Base-by-base conservation (phyloP, 768 basidiomycete species). In the Collybia nuda region DNA sequence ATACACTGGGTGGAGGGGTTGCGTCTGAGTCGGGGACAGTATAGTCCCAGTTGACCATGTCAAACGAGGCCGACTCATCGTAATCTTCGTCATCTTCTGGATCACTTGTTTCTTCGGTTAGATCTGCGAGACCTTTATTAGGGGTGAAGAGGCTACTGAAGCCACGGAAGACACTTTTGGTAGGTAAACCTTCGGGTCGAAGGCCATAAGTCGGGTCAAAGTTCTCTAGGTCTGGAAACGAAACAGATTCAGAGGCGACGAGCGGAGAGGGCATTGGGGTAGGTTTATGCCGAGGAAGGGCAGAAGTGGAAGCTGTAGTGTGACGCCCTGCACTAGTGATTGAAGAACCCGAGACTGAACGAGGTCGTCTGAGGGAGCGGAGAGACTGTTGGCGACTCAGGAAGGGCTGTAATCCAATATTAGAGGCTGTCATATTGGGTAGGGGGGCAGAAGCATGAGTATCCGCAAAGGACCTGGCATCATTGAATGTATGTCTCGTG, bases 201-300 rank as follows among this genome's bases (percentile, higher is more conserved):
- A 98, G 73, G 14, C 96, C 96, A 62, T 99, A 98, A 0, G 96
- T 98, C 0, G 94, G 96, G 61, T 98, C 96, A 66, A 90, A 97
- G 53, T 90, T 85, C 69, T 97, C 94, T 26, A 93, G 62, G 21
- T 76, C 74, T 5, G 71, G 67, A 48, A 67, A 63, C 46, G 71
- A 61, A 35, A 48, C 47, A 24, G 57, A 59, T 44, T 74, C 72
- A 26, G 50, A 38, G 38, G 50, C 51, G 49, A 66, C 67, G 7
- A 61, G 60, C 0, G 66, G 62, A 18, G 46, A 4, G 23, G n/a
- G 15, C 6, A 18, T 38, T 12, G 64, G 17, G 15, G 32, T n/a
- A 5, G 28, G 39, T 40, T 50, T 48, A 2, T 50, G 53, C 23
- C 52, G 44, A 32, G 57, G 57, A 17, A 62, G 58, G 51, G 60